Evolutionary conservation across 2,329 filamentous ascomycete species (phyloP), one percentile per base, ranked within the genome.

Genomic region (Epichloe gansuensis): DNA sequence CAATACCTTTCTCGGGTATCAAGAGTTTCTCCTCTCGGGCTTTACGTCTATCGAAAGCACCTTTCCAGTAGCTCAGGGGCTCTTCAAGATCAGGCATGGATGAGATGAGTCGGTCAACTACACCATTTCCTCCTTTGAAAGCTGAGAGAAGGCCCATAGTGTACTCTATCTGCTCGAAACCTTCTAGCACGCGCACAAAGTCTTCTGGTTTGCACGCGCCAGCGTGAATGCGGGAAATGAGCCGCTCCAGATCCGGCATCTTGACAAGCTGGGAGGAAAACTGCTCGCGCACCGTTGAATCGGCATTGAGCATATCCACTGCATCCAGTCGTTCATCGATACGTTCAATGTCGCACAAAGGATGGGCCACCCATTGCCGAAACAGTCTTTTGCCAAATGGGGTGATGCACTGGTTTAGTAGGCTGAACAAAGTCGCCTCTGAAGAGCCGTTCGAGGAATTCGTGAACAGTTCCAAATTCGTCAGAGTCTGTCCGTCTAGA

Each of bases 141-240:
- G 83, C 77, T 46, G 78, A 76, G 1, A 97, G 77, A 23, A 97
- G 76, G 50, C 82, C 80, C 77, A 95, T 88, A 1, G 91, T 95
- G 66, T 95, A 93, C 57, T 96, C 90, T 46, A 98, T 97, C 68
- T 96, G 91, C 71, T 97, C 93, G 60, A 96, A 98, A 0, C 93
- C 93, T 67, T 97, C 91, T 0, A 98, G 75, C 0, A 97, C 91
- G 47, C 84, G 86, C 46, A 97, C 82, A 66, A 98, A 98, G 65
- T 98, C 93, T 53, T 93, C 87, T 0, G 90, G 81, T 63, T 83
- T 88, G 71, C 91, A 96, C n/a, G 82, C 82, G 0, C 88, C 88
- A 1, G 93, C 93, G 62, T 98, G 93, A 11, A 98, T 86, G 8
- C 93, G 85, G 28, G 93, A 98, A 51, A 97, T 94, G 46, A 97